A percentile compares a stretch with the other conserved stretches of the same genome.
Evolutionary conservation across 306 rosid species (phyloP).

Genomic region (Styphnolobium japonicum): DNA sequence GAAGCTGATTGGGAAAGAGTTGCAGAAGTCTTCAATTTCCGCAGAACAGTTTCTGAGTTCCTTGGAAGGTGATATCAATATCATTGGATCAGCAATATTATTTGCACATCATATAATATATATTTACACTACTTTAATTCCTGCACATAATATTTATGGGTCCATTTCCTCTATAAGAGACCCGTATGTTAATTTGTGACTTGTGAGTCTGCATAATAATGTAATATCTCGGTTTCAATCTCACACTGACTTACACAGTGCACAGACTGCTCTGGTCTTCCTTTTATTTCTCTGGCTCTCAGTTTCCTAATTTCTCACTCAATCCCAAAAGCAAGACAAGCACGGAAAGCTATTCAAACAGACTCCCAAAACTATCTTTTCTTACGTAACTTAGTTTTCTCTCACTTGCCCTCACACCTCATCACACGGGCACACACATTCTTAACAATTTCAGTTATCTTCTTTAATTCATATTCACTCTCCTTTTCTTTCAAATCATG

Average conservation of each 20-base stretch:
- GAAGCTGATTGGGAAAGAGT: slow-evolving; percentile 48
- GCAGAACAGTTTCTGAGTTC: slow-evolving; percentile 40
- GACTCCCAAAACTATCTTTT: too few species aligned
- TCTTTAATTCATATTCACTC: not conserved
- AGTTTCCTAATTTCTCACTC: not conserved
- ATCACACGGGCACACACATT: too few species aligned
- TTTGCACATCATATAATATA: not conserved
- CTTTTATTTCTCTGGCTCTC: not conserved
- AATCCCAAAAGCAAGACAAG: not conserved
- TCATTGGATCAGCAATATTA: not conserved
- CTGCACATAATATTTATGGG: not conserved
- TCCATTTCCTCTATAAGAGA: too few species aligned
- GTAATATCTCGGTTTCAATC: too few species aligned
- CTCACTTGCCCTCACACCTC: too few species aligned
- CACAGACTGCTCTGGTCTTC: too few species aligned
- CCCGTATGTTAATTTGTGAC: too few species aligned
- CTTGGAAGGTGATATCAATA: slow-evolving; percentile 42
- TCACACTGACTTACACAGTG: too few species aligned
- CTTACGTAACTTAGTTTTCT: too few species aligned
- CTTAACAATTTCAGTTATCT: too few species aligned
- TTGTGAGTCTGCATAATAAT: too few species aligned
- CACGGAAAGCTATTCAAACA: too few species aligned
- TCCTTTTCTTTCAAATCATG: not conserved
- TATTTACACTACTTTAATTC: not conserved
- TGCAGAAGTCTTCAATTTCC: slow-evolving; percentile 50